Base-by-base conservation (phyloP, 805 yeast genomes). In the Novakomyces olei region DNA sequence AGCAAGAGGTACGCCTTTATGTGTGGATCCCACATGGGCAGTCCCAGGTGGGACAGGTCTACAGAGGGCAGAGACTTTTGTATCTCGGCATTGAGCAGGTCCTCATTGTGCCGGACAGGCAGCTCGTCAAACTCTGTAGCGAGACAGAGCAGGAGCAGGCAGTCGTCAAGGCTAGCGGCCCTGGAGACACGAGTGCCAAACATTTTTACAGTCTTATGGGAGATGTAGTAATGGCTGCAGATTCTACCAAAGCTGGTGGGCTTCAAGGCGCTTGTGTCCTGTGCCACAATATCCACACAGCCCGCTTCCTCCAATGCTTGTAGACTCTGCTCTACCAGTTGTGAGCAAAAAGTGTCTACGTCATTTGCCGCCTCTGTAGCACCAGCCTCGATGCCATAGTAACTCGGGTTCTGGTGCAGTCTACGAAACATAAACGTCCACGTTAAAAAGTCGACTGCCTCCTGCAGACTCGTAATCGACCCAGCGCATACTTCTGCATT, bases 21-120 rank as follows among this genome's bases (percentile, higher is more conserved):
- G 48, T 77, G 91, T 4, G 91, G 88, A 47, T 81, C 91, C 72
- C 88, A 79, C 52, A 79, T 71, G 39, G 64, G 63, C 39, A 49
- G 41, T 8, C 46, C 46, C 15, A 59, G 44, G 15, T 29, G 30
- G n/a, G n/a, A n/a, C n/a, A n/a, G n/a, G 15, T 43, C 46, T 0
- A 65, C 70, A 1, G 63, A 60, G 33, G 79, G 60, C 60, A 77
- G 67, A 32, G 67, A 67, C 38, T 69, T 69, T 2, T 92, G 76
- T 62, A 83, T 60, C 46, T 80, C 93, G 54, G 67, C 68, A 53
- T 81, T 81, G 54, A 78, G 69, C 35, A 80, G 58, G 43, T 79
- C 92, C 53, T 81, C 94, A 17, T 92, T 92, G 48, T 83, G 94
- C 39, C 94, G 63, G 1, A 88, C 78, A 2, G 94, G 85, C 15